Base-by-base conservation (phyloP, 1,284 basidiomycete genomes). In the Puccinia horiana region DNA sequence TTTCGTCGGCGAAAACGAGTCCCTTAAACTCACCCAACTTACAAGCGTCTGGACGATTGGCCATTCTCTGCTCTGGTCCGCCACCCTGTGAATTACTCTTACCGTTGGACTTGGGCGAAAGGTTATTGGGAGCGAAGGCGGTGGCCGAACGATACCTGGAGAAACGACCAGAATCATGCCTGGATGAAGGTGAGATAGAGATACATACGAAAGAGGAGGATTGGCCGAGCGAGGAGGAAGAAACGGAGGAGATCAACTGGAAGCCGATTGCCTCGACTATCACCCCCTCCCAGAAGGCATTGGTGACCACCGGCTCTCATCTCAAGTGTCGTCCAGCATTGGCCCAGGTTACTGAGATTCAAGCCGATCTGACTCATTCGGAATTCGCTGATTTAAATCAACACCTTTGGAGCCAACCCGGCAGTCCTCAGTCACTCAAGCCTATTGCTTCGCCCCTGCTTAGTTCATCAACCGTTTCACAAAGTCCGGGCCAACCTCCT, bases 71-170 rank as follows among this genome's bases (percentile, higher is more conserved):
- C 35, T 67, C 65, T 6, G 65, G 65, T 32, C 65, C 65, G 11
- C 65, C 65, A 11, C 65, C 65, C 14, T 67, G 65, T 23, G 65
- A 67, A 67, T 26, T 70, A 26, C 26, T 70, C 9, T 32, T 70
- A n/a, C 67, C 67, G 42, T 37, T 70, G 23, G 67, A 70, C 37
- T 26, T 70, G 44, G 67, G 44, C 44, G 67, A 47, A 12, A n/a
- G 67, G 40, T 47, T 70, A n/a, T 32, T 70, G 37, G 67, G 65
- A 3, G 65, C 65, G 23, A 67, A 37, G 42, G 65, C 65, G 42
- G 65, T 70, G n/a, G 67, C 67, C 16, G n/a, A 70, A n/a, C 67
- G 29, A 70, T 70, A 70, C 29, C 26, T 70, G 16, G 42, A 70
- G 14, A 63, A 63, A 5, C 61, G 35, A 6, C 32, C 11, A n/a